A percentile compares a stretch with the other conserved stretches of the same genome.
Conservation (phyloP, 345 rosid genomes). For the Lepidium sativum region DNA sequence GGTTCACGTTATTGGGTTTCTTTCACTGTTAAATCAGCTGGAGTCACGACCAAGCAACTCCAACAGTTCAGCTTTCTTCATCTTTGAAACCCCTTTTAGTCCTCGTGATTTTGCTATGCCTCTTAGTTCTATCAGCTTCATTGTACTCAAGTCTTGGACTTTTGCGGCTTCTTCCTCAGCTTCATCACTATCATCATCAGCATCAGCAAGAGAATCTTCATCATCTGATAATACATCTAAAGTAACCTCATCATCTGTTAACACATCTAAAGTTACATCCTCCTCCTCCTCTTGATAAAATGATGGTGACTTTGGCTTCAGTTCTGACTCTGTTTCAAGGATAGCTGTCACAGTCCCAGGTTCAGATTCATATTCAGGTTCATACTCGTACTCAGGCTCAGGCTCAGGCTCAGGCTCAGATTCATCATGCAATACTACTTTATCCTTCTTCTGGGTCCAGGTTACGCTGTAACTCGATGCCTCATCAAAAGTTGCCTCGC, state of each 20-base stretch:
- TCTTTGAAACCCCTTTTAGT: conserved; percentile 70
- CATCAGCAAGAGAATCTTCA: conserved; percentile 25
- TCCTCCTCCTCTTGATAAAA: conserved; percentile 20
- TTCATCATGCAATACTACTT: conserved; percentile 28
- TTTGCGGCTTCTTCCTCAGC: conserved; percentile 23
- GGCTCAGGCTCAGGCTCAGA: conserved; percentile 27
- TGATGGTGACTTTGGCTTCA: conserved; percentile 18
- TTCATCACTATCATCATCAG: conserved; percentile 24
- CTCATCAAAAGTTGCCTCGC: conserved; percentile 35
- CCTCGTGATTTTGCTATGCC: conserved; percentile 73
- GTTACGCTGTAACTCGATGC: conserved; percentile 21
- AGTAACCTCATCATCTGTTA: conserved; percentile 19
- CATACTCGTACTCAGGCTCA: conserved; percentile 21
- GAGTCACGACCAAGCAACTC: conserved; percentile 38
- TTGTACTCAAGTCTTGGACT: conserved; percentile 38
- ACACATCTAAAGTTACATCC: conserved; percentile 18
- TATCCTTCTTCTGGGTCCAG: conserved; percentile 32
- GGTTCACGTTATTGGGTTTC: neutral
- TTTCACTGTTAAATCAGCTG: conserved; percentile 17
- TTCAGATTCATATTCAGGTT: conserved; percentile 28
- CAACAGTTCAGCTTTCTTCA: conserved; percentile 68
- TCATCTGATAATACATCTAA: conserved; percentile 28
- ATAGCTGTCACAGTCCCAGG: conserved; percentile 16
- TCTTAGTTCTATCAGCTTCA: conserved; percentile 66
- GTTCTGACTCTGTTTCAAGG: conserved; percentile 25